Conservation (phyloP, 305 asterid species). For the Salvia sclarea region DNA sequence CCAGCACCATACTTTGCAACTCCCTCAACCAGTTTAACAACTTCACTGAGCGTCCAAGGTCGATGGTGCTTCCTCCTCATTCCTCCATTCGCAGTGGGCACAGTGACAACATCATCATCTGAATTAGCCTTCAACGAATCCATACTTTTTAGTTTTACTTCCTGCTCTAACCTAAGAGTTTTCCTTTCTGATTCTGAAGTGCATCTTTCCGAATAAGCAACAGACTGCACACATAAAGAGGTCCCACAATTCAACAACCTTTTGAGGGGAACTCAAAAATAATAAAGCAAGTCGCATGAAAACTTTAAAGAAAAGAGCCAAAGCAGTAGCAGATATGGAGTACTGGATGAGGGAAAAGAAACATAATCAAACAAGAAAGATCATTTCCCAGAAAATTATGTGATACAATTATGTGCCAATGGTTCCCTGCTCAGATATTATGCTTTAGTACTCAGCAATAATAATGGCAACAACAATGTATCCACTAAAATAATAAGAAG, state of each 20-base stretch:
- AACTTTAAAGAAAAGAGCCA: slow-evolving; percentile 21
- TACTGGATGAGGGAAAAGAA: slow-evolving; percentile 9
- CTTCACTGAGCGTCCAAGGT: slow-evolving; percentile 93
- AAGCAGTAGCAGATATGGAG: neutral
- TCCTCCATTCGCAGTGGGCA: slow-evolving; percentile 63
- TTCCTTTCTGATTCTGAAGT: slow-evolving; percentile 44
- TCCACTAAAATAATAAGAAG: slow-evolving; percentile 9
- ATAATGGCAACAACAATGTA: neutral
- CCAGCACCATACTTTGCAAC: slow-evolving; percentile 91
- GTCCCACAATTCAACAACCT: slow-evolving; percentile 10
- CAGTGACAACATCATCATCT: slow-evolving; percentile 53
- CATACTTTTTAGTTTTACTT: slow-evolving; percentile 40
- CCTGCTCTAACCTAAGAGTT: slow-evolving; percentile 47
- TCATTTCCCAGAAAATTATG: neutral
- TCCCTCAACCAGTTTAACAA: slow-evolving; percentile 91
- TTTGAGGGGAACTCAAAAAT: neutral
- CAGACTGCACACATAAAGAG: slow-evolving; percentile 42
- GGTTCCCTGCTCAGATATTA: slow-evolving; percentile 12
- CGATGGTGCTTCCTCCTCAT: slow-evolving; percentile 96
- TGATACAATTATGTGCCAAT: neutral
- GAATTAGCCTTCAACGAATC: slow-evolving; percentile 51
- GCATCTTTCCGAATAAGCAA: slow-evolving; percentile 45
- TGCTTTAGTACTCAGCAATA: slow-evolving; percentile 7
- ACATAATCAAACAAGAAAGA: slow-evolving; percentile 8
- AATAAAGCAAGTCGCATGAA: slow-evolving; percentile 15